Evolutionary conservation across 192 early-diverging fungal genomes (phyloP), one percentile per base, ranked within the genome.

Genomic region (Mortierella antarctica): DNA sequence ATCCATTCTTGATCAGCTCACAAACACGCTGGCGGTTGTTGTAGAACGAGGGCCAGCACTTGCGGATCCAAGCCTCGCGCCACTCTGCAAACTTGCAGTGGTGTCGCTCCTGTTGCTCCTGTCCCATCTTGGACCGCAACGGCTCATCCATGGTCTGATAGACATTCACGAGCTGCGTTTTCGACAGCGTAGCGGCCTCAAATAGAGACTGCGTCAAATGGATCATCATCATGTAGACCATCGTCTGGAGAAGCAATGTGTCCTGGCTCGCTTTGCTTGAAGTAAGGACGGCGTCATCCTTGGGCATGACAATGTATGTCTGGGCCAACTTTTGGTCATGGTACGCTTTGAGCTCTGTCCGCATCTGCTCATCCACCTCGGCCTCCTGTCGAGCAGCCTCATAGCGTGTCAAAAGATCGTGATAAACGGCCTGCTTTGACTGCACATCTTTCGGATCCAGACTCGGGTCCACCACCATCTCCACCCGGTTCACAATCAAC

Each of bases 171-270:
- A 80, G 20, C 54, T 80, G 64, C 7, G 70, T 56, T 46, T 72
- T 80, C 41, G 77, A 80, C 45, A 80, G 65, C 10, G 77, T 80
- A 1, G 77, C 77, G 5, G 77, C 77, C 55, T 80, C 67, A 48
- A 80, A 80, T 41, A 80, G 14, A 9, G 77, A 72, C 7, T 59
- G 69, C 1, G 77, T 80, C 46, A 80, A 20, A 45, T 80, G 77
- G 31, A 80, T 53, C 77, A 80, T 80, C 77, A 80, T 80, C 77
- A 80, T 80, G 63, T 80, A 80, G 40, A 80, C 77, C 63, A 80
- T 72, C 8, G 77, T 72, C 65, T 80, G 77, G 8, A 80, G 53
- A 17, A 80, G 21, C 41, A 72, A 57, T 1, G 64, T 51, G 49
- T 80, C 64, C 44, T 72, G 77, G 10, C 46, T 59, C 15, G 53